Conservation (phyloP, 345 rosid genomes). For the Citropsis articulata region DNA sequence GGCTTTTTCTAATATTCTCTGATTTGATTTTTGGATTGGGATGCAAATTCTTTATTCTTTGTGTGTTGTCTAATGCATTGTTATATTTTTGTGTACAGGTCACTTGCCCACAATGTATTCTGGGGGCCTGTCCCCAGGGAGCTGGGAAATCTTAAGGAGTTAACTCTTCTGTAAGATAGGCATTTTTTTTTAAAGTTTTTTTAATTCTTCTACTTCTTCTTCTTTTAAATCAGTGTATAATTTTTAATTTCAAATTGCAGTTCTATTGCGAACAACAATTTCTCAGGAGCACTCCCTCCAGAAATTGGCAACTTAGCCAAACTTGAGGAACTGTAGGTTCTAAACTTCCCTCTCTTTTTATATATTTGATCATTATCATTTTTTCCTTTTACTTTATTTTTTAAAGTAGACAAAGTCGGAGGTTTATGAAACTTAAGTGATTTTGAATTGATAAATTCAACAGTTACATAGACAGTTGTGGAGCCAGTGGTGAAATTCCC, state of each 20-base stretch:
- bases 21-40: background rate
- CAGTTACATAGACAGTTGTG: background rate
- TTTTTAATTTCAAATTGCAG: background rate
- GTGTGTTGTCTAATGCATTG: background rate
- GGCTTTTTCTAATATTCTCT: background rate
- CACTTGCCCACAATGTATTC: conserved; percentile 30
- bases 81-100: conserved; percentile 13
- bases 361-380: background rate
- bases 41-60: background rate
- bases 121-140: conserved; percentile 40
- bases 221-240: background rate
- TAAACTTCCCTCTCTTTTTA: background rate
- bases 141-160: conserved; percentile 32
- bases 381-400: background rate
- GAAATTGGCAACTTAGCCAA: conserved; percentile 9
- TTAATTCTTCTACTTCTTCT: too few relatives aligned
- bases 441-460: background rate
- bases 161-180: conserved; percentile 29
- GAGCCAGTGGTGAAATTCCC: conserved; percentile 11
- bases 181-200: too few relatives aligned
- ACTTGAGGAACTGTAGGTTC: conserved; percentile 7
- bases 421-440: background rate
- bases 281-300: conserved; percentile 12
- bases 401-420: background rate
- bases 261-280: background rate